Base-by-base conservation (phyloP, 306 rosid species). In the Corylus heterophylla region DNA sequence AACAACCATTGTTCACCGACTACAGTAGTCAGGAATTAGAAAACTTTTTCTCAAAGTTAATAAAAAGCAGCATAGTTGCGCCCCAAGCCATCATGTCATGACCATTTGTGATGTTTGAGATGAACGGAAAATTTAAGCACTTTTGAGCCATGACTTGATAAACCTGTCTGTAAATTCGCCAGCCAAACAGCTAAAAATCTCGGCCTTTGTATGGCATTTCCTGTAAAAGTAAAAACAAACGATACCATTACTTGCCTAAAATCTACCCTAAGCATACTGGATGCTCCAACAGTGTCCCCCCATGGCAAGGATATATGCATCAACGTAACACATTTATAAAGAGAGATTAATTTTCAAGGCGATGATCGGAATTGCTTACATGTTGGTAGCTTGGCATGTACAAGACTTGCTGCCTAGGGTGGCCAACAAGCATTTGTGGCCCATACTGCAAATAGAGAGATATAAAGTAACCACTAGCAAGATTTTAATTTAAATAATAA, bases 131-230 rank as follows among this genome's bases (percentile, higher is more conserved):
- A 68, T 42, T 42, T n/a, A 9, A 68, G 51, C 72, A 68, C 72
- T 18, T 27, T 42, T 10, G 79, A 64, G 62, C 76, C 55, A 67
- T 83, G 52, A 76, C 48, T 74, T 29, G 54, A 27, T 59, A 68
- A 76, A 78, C 67, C n/a, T 48, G 67, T 74, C 39, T 71, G 49
- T 81, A 56, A 42, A 64, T 11, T 42, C 7, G 73, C 62, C 78
- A 7, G 39, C 86, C 84, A 77, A 79, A 78, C 61, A 22, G 59
- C 89, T 84, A 95, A 83, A 88, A 92, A 9, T 94, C 96, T 42
- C 94, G 87, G 78, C 98, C 97, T 81, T 90, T 91, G 75, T 89
- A 91, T 5, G 89, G 92, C 79, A 89, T 89, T 81, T 95, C 98
- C 98, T 95, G 92, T 72, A 75, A 74, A 37, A 69, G 49, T 42